Evolutionary conservation across 352 stramenopile species (phyloP), one percentile per base, ranked within the genome.

Genomic region (Pythium grandisporangium): DNA sequence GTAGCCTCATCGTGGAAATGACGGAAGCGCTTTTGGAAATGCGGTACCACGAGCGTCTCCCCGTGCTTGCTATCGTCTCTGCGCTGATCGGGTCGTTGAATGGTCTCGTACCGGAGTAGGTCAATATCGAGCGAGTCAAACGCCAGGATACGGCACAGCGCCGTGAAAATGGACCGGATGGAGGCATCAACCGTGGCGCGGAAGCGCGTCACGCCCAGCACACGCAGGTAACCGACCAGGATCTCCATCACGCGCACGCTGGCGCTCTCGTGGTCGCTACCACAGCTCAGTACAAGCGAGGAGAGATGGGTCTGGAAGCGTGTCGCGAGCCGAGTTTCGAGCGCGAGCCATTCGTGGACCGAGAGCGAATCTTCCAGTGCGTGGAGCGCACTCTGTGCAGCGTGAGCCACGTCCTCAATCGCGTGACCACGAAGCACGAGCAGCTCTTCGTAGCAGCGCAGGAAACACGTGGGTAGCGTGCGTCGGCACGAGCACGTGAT

Each of bases 381-480:
- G 0, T 21, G 24, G 3, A 67, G 22, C 12, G 53, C 42, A 11
- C 66, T 59, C 11, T 65, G 36, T 2, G 46, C 36, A 24, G 22
- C 25, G 5, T 35, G 13, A 16, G 54, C 38, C 4, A 69, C 53
- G 1, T 47, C 35, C 0, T 20, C 22, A 13, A 87, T 87, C 5
- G 50, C 30, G 25, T 94, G 74, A 8, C 63, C 61, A 22, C 59
- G 56, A 25, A 88, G 51, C 17, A 87, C 70, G 36, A 94, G 57
- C 23, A 92, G 63, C 40, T 89, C 73, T 45, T 94, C 81, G 22
- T 76, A 88, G 33, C 68, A 85, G 11, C 61, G 66, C 47, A 94
- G 78, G 25, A 90, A 91, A 5, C 63, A 82, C 3, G 59, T 40
- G 3, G 48, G 45, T 11, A 94, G 70, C 0, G 57, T 61, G 33